Evolutionary conservation across 1,139 yeast genomes (phyloP).

Genomic region (Scheffersomyces lignicola): DNA sequence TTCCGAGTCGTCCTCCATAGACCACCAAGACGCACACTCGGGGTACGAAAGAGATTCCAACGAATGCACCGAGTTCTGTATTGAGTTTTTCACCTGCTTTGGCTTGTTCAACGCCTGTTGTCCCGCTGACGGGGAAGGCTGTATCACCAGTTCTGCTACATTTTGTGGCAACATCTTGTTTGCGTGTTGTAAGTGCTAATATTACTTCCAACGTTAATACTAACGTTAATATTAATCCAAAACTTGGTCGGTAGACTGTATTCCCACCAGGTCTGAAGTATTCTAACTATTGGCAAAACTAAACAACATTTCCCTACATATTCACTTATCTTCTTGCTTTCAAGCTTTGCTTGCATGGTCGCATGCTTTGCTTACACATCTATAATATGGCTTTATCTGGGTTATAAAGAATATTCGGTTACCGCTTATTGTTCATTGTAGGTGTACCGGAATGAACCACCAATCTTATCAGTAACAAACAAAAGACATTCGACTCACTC

Average conservation of each 20-base stretch:
- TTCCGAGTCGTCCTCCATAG: conserved; percentile 11
- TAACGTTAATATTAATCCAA: background rate
- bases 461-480: too few species aligned
- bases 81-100: conserved; percentile 40
- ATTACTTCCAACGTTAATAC: background rate
- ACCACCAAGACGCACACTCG: conserved; percentile 30
- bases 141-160: conserved; percentile 34
- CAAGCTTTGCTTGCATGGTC: too few species aligned
- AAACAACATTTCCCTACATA: too few species aligned
- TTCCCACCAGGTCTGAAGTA: too few species aligned
- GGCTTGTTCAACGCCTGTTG: conserved; percentile 45
- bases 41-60: conserved; percentile 37
- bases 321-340: too few species aligned
- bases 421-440: too few species aligned
- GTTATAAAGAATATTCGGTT: too few species aligned
- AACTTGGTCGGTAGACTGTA: background rate
- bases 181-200: conserved; percentile 33
- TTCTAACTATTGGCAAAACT: too few species aligned
- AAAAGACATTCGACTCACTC: too few species aligned
- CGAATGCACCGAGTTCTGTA: conserved; percentile 47
- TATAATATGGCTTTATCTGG: too few species aligned
- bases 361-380: too few species aligned
- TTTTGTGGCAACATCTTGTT: conserved; percentile 41
- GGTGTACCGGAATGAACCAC: too few species aligned
- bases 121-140: conserved; percentile 45